A percentile compares a stretch with the other conserved stretches of the same genome.
phyloP scores from a whole-genome alignment of 768 basidiomycete genomes.

The Naematelia encephala region DNA sequence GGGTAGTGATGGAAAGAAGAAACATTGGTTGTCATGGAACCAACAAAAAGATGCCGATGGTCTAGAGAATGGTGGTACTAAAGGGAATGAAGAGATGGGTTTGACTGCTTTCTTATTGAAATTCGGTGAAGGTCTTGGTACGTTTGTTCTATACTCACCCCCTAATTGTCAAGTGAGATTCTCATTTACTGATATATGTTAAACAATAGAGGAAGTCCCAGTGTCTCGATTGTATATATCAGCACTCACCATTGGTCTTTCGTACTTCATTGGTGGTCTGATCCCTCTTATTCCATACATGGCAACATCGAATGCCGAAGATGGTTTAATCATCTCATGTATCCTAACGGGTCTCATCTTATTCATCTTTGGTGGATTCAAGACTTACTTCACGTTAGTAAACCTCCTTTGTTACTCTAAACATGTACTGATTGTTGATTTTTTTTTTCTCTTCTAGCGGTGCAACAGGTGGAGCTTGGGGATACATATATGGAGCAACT shows the following conservation, averaged over 20 bases:
- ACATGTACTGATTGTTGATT: neutral
- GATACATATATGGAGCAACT: slow-evolving; percentile 82
- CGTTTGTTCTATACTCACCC: slow-evolving; percentile 36
- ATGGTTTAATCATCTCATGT: slow-evolving; percentile 56
- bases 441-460: slow-evolving; percentile 20
- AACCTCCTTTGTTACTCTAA: neutral
- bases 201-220: slow-evolving; percentile 84
- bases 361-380: slow-evolving; percentile 85
- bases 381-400: slow-evolving; percentile 68
- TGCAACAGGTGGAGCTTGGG: slow-evolving; percentile 58
- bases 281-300: slow-evolving; percentile 93
- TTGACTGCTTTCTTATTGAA: slow-evolving; percentile 90
- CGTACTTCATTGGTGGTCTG: slow-evolving; percentile 87
- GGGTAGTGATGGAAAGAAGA: slow-evolving; percentile 1
- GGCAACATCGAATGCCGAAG: slow-evolving; percentile 68
- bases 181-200: too few relatives aligned
- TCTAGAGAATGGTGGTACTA: slow-evolving; percentile 60
- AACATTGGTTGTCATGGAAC: slow-evolving; percentile 24
- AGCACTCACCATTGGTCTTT: slow-evolving; percentile 91
- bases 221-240: slow-evolving; percentile 78
- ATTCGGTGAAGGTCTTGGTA: slow-evolving; percentile 89
- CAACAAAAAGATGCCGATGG: slow-evolving; percentile 49
- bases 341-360: slow-evolving; percentile 79
- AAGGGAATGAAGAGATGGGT: slow-evolving; percentile 75
- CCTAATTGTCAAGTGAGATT: neutral